A percentile compares a stretch with the other conserved stretches of the same genome.
phyloP scores from a whole-genome alignment of 768 basidiomycete genomes.

The Leucosporidium yakuticum region DNA sequence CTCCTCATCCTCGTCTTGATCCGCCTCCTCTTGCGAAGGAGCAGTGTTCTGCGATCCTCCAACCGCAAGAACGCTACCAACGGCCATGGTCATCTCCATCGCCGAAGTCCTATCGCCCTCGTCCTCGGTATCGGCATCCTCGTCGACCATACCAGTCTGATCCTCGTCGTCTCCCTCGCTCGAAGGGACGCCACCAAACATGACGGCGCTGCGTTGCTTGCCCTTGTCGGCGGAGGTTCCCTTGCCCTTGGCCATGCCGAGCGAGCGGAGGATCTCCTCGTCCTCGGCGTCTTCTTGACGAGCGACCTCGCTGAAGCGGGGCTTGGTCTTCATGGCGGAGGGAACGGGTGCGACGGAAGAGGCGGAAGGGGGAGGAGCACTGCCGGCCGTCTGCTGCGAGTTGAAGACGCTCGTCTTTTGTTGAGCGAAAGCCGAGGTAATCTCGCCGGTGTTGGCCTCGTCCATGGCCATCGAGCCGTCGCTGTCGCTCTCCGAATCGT shows the following conservation, averaged over 20 bases:
- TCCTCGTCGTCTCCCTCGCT: slow-evolving; percentile 14
- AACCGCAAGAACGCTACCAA: slow-evolving; percentile 12
- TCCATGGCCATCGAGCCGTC: slow-evolving; percentile 29
- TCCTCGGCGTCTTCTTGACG: slow-evolving; percentile 32
- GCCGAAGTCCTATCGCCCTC: slow-evolving; percentile 14
- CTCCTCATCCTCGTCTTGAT: not conserved
- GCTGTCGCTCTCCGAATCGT: slow-evolving; percentile 1
- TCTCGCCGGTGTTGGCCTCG: slow-evolving; percentile 16
- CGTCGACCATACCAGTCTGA: not conserved
- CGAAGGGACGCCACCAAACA: slow-evolving; percentile 4
- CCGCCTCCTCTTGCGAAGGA: not conserved
- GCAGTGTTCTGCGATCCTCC: not conserved
- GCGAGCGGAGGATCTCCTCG: slow-evolving; percentile 21
- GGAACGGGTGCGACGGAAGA: not conserved
- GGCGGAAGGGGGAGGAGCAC: not conserved
- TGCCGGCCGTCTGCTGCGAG: not conserved
- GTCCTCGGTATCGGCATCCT: slow-evolving; percentile 18
- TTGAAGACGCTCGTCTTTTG: not conserved
- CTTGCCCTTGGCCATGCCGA: slow-evolving; percentile 18
- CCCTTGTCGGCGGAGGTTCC: slow-evolving; percentile 15
- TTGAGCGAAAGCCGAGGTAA: slow-evolving; percentile 17
- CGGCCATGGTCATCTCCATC: slow-evolving; percentile 26
- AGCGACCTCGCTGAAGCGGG: slow-evolving; percentile 21
- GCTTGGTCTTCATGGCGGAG: slow-evolving; percentile 5
- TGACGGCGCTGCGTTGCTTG: slow-evolving; percentile 21